Evolutionary conservation across 768 basidiomycete genomes (phyloP), one percentile per base, ranked within the genome.

Genomic region (Mycena floridula): DNA sequence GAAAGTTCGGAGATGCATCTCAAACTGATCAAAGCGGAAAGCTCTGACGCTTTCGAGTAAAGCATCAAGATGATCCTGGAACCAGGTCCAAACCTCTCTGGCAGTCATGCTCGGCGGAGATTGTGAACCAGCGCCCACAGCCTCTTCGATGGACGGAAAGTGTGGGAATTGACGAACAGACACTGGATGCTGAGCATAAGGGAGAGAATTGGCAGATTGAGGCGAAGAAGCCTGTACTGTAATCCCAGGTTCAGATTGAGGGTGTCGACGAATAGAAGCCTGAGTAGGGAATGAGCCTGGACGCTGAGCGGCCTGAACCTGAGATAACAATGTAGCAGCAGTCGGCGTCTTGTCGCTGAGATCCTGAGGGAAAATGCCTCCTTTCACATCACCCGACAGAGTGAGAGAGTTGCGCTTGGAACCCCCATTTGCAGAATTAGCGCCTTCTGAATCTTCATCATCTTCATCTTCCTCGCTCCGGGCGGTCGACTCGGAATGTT

Each of bases 11-110:
- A 92, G 64, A 55, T 89, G 79, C 67, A 90, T 78, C 62, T 94
- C 90, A 56, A 92, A 92, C 62, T 90, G 86, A 63, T 94, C 91
- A 54, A 91, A 88, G 28, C 89, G 76, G 69, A 84, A 86, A 15
- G 77, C 68, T 44, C 86, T 70, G 35, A 91, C 79, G 54, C 78
- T 83, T 52, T 90, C 87, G 25, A 92, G 66, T 38, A 94, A 72
- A 1, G 82, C 70, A 63, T 94, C 89, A 49, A 92, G 72, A 68
- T 95, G 92, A 46, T 90, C 85, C 61, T 88, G 85, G 72, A 95
- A 95, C 83, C 88, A 89, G 24, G 72, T 76, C 92, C 92, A 95
- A 5, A 90, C 86, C 61, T 89, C 88, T 52, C 86, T 79, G 23
- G 87, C 90, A 48, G 83, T 82, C 18, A 89, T 74, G 44, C 81